Conservation (phyloP, 2,329 filamentous ascomycete genomes). For the Xylariaceae sp. region DNA sequence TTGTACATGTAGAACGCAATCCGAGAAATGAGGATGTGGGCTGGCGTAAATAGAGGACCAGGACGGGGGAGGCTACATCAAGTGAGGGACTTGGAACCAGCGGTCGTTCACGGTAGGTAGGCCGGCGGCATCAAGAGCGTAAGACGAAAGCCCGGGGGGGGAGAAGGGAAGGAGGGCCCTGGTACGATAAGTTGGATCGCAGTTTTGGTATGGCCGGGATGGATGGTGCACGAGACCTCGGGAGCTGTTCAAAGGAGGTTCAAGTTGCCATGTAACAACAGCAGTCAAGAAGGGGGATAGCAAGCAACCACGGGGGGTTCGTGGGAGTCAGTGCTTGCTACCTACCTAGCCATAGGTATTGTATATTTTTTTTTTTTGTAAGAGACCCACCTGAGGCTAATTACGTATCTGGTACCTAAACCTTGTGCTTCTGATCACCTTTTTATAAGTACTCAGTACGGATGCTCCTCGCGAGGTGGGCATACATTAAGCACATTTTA, state of each 20-base stretch:
- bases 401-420: no score
- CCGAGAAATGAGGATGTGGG: slow-evolving; percentile 4
- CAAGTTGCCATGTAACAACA: slow-evolving; percentile 17
- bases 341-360: neutral
- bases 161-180: slow-evolving; percentile 5
- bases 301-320: neutral
- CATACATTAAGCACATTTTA: neutral
- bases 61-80: slow-evolving; percentile 12
- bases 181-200: slow-evolving; percentile 1
- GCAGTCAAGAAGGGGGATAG: slow-evolving; percentile 8
- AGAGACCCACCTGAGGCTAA: neutral
- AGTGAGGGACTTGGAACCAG: slow-evolving; percentile 7
- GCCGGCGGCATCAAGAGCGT: slow-evolving; percentile 9
- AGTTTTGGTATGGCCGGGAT: slow-evolving; percentile 1
- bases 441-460: neutral
- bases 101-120: slow-evolving; percentile 8
- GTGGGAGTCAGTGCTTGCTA: slow-evolving; percentile 2
- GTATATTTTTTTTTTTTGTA: neutral
- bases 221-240: slow-evolving; percentile 11
- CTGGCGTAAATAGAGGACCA: neutral
- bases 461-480: no score
- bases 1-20: slow-evolving; percentile 12
- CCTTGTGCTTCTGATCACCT: no score
- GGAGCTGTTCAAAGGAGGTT: slow-evolving; percentile 18
- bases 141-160: neutral